These are phyloP conservation scores for Zopfia rhizophila DNA, from an alignment of 2,329 filamentous ascomycete species.

Conservation along the genomic window DNA sequence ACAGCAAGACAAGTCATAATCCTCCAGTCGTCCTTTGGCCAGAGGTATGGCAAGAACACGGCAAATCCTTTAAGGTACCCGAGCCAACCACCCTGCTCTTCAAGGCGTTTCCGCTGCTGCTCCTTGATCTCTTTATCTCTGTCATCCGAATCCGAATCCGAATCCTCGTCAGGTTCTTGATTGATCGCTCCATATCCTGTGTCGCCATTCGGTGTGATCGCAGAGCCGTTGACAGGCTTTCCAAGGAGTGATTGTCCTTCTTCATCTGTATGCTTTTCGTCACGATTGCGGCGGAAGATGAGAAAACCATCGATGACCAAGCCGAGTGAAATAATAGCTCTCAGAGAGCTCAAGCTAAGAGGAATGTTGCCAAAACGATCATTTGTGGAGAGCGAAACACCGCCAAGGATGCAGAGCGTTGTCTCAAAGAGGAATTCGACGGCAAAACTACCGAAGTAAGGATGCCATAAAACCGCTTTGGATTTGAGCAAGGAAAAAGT, in stretches of 20 bases:
- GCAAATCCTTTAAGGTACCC: constrained; percentile 79
- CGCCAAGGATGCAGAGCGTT: constrained; percentile 37
- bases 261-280: constrained; percentile 58
- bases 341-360: constrained; percentile 34
- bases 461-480: constrained; percentile 41
- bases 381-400: constrained; percentile 16
- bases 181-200: constrained; percentile 47
- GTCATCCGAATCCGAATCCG: constrained; percentile 64
- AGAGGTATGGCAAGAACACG: constrained; percentile 81
- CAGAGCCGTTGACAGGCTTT: constrained; percentile 49
- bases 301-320: constrained; percentile 41
- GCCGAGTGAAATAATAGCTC: constrained; percentile 34
- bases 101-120: constrained; percentile 69
- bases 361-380: constrained; percentile 31
- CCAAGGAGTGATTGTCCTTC: constrained; percentile 69
- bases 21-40: constrained; percentile 73
- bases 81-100: constrained; percentile 80
- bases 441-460: constrained; percentile 47
- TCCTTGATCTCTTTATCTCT: constrained; percentile 65
- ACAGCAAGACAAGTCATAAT: constrained; percentile 75
- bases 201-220: constrained; percentile 51
- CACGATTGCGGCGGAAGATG: constrained; percentile 38
- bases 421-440: constrained; percentile 45
- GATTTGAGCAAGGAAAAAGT: constrained; percentile 34
- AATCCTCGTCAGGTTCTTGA: constrained; percentile 22